phyloP scores from a whole-genome alignment of 2,329 filamentous ascomycete genomes.

The Xylaria sp. region DNA sequence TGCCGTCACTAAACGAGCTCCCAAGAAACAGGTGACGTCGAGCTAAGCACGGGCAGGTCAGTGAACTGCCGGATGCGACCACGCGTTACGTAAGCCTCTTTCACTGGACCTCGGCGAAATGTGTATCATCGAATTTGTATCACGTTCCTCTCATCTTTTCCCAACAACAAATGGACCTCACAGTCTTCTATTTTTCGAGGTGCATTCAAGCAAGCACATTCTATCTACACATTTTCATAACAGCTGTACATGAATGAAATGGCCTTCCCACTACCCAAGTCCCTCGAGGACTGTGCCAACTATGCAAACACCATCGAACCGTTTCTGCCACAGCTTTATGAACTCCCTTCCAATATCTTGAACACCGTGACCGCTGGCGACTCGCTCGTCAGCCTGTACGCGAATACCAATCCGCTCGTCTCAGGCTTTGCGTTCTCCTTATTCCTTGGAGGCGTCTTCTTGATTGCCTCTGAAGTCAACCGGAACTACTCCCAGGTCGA shows the following conservation, averaged over 20 bases:
- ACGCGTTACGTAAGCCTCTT: background rate
- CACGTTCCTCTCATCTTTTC: background rate
- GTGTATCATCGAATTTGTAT: background rate
- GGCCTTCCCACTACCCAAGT: slow-evolving; percentile 66
- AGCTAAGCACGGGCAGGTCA: background rate
- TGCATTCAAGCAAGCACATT: background rate
- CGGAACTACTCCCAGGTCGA: slow-evolving; percentile 97
- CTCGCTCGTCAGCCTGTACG: slow-evolving; percentile 65
- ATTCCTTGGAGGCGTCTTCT: slow-evolving; percentile 63
- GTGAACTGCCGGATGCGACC: no score
- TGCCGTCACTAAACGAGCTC: no score
- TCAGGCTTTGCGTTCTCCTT: slow-evolving; percentile 68
- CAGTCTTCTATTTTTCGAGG: background rate
- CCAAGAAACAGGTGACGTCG: background rate
- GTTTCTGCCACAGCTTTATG: slow-evolving; percentile 63
- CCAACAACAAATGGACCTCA: background rate
- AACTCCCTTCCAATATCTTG: slow-evolving; percentile 61
- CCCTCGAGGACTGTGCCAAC: slow-evolving; percentile 69
- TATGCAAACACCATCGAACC: slow-evolving; percentile 70
- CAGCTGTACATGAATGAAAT: slow-evolving; percentile 37
- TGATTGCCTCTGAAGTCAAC: slow-evolving; percentile 77
- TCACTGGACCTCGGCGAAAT: background rate
- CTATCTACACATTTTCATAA: background rate
- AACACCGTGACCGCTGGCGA: slow-evolving; percentile 55
- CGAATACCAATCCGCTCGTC: slow-evolving; percentile 80